A percentile compares a stretch with the other conserved stretches of the same genome.
Evolutionary conservation across 306 rosid species (phyloP).

Genomic region (Geum urbanum): DNA sequence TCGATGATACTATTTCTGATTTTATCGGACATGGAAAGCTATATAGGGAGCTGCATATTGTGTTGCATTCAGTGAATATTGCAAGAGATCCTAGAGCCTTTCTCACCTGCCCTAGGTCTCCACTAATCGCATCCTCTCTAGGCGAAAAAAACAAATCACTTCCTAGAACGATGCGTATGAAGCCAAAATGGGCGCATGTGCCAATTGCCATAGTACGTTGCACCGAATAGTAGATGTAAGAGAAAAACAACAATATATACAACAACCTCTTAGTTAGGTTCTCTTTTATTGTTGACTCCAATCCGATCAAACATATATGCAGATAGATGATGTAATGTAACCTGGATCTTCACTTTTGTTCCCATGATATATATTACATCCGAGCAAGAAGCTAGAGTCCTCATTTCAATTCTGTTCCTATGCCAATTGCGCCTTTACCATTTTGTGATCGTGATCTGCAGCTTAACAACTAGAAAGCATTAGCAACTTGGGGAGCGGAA

Average conservation of each 20-base stretch:
- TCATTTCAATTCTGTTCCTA: not conserved
- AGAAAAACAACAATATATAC: slow-evolving; percentile 17
- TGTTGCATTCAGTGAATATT: not conserved
- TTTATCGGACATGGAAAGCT: not conserved
- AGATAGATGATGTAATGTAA: slow-evolving; percentile 16
- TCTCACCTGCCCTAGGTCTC: not conserved
- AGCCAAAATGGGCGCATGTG: slow-evolving; percentile 25
- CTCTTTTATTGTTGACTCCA: slow-evolving; percentile 23
- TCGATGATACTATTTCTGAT: not conserved
- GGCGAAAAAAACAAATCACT: not conserved
- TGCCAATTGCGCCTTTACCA: not conserved
- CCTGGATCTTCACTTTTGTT: not conserved
- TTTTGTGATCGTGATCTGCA: not conserved
- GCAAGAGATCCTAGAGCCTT: not conserved
- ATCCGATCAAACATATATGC: slow-evolving; percentile 23
- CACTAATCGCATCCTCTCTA: not conserved
- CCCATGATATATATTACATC: no score
- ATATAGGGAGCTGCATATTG: not conserved
- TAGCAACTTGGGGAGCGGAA: not conserved
- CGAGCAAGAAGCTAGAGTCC: not conserved
- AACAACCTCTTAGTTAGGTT: not conserved
- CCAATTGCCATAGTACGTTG: slow-evolving; percentile 18
- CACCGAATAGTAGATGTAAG: not conserved
- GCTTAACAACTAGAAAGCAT: not conserved
- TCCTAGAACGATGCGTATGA: slow-evolving; percentile 6